phyloP scores from a whole-genome alignment of 495 filamentous ascomycete species.

The Platismatia glauca region DNA sequence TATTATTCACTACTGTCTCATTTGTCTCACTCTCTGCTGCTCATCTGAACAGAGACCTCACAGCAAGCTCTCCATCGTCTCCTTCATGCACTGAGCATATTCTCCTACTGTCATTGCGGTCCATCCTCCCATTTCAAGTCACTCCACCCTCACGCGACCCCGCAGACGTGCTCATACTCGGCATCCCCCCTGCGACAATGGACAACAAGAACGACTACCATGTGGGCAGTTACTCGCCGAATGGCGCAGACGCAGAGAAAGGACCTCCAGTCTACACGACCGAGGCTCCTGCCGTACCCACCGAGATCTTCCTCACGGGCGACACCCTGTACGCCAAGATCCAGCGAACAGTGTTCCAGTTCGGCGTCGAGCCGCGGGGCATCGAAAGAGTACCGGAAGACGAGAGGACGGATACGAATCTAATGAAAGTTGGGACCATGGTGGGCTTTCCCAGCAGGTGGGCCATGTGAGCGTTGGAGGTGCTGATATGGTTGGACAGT shows the following conservation, averaged over 20 bases:
- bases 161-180: constrained; percentile 6
- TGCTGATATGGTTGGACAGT: constrained; percentile 38
- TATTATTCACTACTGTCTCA: too few relatives aligned
- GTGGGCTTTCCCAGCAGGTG: constrained; percentile 35
- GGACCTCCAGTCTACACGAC: constrained; percentile 34
- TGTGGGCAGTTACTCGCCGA: constrained; percentile 17
- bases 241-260: constrained; percentile 14
- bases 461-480: neutral
- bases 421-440: constrained; percentile 65
- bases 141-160: constrained; percentile 18
- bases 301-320: constrained; percentile 54
- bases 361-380: constrained; percentile 68
- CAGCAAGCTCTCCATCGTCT: neutral
- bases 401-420: constrained; percentile 59
- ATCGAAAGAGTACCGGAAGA: constrained; percentile 71
- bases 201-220: constrained; percentile 20
- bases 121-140: constrained; percentile 6
- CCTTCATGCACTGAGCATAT: too few relatives aligned
- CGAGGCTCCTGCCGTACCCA: constrained; percentile 49
- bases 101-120: neutral
- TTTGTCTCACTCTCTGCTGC: constrained; percentile 1
- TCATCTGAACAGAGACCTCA: neutral
- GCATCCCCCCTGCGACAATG: constrained; percentile 22
- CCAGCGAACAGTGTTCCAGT: constrained; percentile 58
- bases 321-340: constrained; percentile 54